Percentiles rank a stretch among this genome's conserved stretches.
Evolutionary conservation across 768 basidiomycete species (phyloP).

Genomic region (Hirschioporus abietinus): DNA sequence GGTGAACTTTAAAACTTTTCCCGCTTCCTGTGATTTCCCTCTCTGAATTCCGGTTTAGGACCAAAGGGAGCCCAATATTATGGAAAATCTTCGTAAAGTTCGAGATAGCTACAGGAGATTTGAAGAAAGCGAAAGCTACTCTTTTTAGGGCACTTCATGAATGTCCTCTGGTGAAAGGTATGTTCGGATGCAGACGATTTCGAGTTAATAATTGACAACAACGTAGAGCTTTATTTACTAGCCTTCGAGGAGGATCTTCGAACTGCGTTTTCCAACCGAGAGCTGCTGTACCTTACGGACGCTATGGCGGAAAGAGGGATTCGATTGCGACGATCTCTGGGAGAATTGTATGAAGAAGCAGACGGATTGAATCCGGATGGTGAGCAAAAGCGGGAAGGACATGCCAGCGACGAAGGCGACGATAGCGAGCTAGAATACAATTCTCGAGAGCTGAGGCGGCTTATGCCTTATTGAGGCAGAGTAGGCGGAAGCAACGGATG

Average conservation of each 20-base stretch:
- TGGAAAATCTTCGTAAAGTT: conserved; percentile 77
- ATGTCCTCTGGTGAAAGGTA: conserved; percentile 74
- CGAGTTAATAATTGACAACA: conserved; percentile 12
- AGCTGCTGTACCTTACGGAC: conserved; percentile 59
- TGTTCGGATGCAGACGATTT: conserved; percentile 10
- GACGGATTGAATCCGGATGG: conserved; percentile 27
- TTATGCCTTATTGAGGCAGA: conserved; percentile 57
- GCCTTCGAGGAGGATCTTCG: conserved; percentile 69
- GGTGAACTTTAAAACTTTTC: conserved; percentile 37
- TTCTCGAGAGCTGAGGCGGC: conserved; percentile 51
- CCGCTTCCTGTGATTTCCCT: conserved; percentile 8
- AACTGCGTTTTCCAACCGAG: conserved; percentile 49
- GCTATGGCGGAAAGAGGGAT: conserved; percentile 75
- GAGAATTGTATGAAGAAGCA: conserved; percentile 48
- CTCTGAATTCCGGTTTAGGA: conserved; percentile 37
- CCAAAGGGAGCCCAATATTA: conserved; percentile 55
- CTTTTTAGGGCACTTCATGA: conserved; percentile 71
- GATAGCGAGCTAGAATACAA: conserved; percentile 54
- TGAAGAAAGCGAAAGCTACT: conserved; percentile 61
- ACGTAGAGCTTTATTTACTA: conserved; percentile 65
- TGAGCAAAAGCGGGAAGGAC: conserved; percentile 10
- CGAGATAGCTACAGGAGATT: conserved; percentile 59
- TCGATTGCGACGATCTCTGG: conserved; percentile 55
- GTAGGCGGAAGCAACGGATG: conserved; percentile 14
- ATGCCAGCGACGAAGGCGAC: conserved; percentile 19